Percentiles rank a stretch among this genome's conserved stretches.
Conservation (phyloP, 768 basidiomycete genomes). For the Leccinum sublutescens region DNA sequence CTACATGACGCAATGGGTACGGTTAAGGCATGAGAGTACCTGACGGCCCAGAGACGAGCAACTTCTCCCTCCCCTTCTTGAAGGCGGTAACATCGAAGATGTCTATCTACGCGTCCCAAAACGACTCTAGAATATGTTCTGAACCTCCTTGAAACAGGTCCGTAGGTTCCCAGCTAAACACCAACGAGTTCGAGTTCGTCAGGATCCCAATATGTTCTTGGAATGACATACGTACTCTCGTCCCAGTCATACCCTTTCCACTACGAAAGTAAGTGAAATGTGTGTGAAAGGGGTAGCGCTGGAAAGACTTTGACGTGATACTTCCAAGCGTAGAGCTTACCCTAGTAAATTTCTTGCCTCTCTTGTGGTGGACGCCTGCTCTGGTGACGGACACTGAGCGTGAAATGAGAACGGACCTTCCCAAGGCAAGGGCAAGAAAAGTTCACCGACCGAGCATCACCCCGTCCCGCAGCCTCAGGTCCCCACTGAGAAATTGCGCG, state of each 20-base stretch:
- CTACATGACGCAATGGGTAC: not conserved
- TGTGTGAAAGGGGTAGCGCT: not conserved
- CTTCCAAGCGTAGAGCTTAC: constrained; percentile 44
- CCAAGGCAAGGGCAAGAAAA: not conserved
- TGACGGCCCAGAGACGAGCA: constrained; percentile 60
- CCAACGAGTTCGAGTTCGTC: constrained; percentile 2
- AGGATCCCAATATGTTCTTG: constrained; percentile 1
- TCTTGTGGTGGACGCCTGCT: constrained; percentile 47
- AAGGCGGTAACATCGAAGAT: constrained; percentile 47
- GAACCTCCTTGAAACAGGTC: constrained; percentile 57
- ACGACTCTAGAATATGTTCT: constrained; percentile 45
- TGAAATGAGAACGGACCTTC: not conserved
- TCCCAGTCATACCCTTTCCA: constrained; percentile 59
- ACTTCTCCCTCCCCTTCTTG: constrained; percentile 44
- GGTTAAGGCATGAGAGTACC: constrained; percentile 36
- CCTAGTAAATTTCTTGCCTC: constrained; percentile 49
- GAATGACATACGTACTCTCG: constrained; percentile 55
- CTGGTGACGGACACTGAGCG: constrained; percentile 49
- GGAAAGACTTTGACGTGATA: constrained; percentile 56
- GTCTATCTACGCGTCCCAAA: constrained; percentile 45
- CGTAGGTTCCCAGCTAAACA: constrained; percentile 62
- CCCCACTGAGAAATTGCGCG: constrained; percentile 51
- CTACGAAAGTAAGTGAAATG: constrained; percentile 31
- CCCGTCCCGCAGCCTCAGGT: constrained; percentile 60
- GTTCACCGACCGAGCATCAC: constrained; percentile 63